These are phyloP conservation scores for Acacia concinna DNA, from an alignment of 331 rosid species.

Conservation along the genomic window DNA sequence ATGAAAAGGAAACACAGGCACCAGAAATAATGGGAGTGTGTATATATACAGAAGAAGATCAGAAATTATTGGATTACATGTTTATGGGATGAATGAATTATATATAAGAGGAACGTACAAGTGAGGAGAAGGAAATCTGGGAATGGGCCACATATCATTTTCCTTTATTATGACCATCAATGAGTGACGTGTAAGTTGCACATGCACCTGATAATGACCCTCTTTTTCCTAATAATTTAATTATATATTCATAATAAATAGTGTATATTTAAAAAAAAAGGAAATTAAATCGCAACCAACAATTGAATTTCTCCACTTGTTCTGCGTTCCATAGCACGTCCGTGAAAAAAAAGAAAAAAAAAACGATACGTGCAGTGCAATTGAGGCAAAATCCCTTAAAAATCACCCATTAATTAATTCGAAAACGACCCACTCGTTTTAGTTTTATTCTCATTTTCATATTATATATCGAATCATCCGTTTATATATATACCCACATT, in stretches of 20 bases:
- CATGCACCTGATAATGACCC: constrained; percentile 57
- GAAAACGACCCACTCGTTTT: not conserved
- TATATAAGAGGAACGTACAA: not conserved
- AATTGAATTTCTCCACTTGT: constrained; percentile 13
- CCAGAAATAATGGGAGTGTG: not conserved
- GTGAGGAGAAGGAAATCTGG: constrained; percentile 35
- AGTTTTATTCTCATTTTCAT: not conserved
- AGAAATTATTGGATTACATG: not conserved
- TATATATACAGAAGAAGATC: too few relatives aligned
- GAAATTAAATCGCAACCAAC: not conserved
- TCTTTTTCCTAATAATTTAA: too few relatives aligned
- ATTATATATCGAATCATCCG: not conserved
- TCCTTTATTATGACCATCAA: constrained; percentile 24
- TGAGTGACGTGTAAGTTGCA: constrained; percentile 39
- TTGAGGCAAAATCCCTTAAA: not conserved
- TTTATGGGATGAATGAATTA: too few relatives aligned
- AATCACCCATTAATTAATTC: not conserved
- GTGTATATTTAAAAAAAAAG: not conserved
- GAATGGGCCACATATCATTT: constrained; percentile 42
- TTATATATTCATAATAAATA: not conserved
- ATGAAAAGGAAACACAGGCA: not conserved
- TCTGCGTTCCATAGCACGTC: not conserved
- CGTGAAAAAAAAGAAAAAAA: too few relatives aligned
- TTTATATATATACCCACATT: not conserved
- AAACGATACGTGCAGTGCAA: constrained; percentile 26